These are phyloP conservation scores for Aspergillus sp. DNA, from an alignment of 2,329 filamentous ascomycete species.

Conservation along the genomic window DNA sequence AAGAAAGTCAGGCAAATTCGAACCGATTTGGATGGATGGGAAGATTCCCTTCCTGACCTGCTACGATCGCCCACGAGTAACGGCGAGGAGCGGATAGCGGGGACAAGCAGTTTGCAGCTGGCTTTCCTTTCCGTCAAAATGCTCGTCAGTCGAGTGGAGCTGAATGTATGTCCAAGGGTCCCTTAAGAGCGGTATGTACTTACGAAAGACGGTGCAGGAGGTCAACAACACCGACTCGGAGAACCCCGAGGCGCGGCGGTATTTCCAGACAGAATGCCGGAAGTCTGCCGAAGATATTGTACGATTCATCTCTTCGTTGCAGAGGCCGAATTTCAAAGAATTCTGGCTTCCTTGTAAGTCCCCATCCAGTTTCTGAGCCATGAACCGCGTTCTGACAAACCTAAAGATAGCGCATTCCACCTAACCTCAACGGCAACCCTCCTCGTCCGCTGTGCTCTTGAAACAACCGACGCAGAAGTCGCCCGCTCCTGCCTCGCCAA, in stretches of 20 bases:
- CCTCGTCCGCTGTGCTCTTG: constrained; percentile 46
- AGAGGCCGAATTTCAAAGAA: constrained; percentile 43
- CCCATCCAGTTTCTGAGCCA: constrained; percentile 3
- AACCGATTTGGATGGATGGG: constrained; percentile 41
- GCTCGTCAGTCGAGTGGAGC: constrained; percentile 41
- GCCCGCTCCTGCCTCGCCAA: constrained; percentile 42
- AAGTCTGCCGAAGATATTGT: constrained; percentile 42
- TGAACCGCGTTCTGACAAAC: constrained; percentile 1
- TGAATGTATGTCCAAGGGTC: constrained; percentile 29
- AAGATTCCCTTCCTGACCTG: constrained; percentile 40
- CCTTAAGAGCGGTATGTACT: constrained; percentile 1
- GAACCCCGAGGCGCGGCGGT: constrained; percentile 42
- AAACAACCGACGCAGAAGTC: constrained; percentile 43
- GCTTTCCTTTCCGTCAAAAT: constrained; percentile 41
- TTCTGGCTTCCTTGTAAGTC: constrained; percentile 46
- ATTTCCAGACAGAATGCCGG: constrained; percentile 43
- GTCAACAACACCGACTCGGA: constrained; percentile 37
- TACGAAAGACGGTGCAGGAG: constrained; percentile 24
- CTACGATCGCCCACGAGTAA: constrained; percentile 28
- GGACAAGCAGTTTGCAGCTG: constrained; percentile 40
- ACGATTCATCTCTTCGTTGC: constrained; percentile 44
- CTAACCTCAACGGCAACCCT: constrained; percentile 50
- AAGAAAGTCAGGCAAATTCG: constrained; percentile 41
- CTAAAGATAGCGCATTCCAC: constrained; percentile 44
- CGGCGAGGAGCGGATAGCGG: constrained; percentile 30